Percentiles rank a stretch among this genome's conserved stretches.
phyloP scores from a whole-genome alignment of 2,329 filamentous ascomycete species.

The Arthrobotrys entomopaga region DNA sequence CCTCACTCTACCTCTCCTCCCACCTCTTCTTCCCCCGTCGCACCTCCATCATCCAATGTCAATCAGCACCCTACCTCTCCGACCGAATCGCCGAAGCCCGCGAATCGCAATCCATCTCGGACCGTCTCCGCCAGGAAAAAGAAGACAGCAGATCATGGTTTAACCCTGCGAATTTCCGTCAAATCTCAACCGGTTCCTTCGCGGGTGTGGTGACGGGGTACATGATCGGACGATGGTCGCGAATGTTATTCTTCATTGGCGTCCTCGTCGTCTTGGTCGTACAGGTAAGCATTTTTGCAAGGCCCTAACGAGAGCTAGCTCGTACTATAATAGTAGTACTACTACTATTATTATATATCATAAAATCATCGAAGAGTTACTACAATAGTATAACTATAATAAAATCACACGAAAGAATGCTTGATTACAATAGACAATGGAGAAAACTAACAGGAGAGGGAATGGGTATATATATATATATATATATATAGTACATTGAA shows the following conservation, averaged over 20 bases:
- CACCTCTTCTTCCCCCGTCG: conserved; percentile 37
- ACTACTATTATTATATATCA: too few relatives aligned
- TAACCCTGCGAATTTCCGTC: conserved; percentile 21
- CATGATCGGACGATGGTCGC: conserved; percentile 27
- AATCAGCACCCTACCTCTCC: conserved; percentile 27
- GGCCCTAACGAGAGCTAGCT: background rate
- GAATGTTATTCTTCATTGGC: conserved; percentile 22
- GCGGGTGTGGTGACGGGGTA: conserved; percentile 35
- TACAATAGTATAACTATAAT: too few relatives aligned
- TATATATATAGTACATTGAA: conserved; percentile 48
- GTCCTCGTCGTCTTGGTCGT: conserved; percentile 28
- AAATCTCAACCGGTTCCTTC: conserved; percentile 42
- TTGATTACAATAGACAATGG: too few relatives aligned
- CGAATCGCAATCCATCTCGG: conserved; percentile 3
- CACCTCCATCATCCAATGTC: conserved; percentile 33
- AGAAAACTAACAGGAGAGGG: too few relatives aligned
- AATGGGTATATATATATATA: too few relatives aligned
- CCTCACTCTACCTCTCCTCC: conserved; percentile 45
- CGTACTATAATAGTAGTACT: background rate
- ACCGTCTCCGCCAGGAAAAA: background rate
- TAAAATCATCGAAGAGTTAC: too few relatives aligned
- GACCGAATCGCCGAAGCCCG: conserved; percentile 33
- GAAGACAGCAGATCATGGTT: background rate
- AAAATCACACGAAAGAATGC: too few relatives aligned
- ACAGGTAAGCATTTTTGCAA: conserved; percentile 34